Percentiles rank a stretch among this genome's conserved stretches.
Evolutionary conservation across 2,329 filamentous ascomycete genomes (phyloP).

Genomic region (Chaetothyriales sp.): DNA sequence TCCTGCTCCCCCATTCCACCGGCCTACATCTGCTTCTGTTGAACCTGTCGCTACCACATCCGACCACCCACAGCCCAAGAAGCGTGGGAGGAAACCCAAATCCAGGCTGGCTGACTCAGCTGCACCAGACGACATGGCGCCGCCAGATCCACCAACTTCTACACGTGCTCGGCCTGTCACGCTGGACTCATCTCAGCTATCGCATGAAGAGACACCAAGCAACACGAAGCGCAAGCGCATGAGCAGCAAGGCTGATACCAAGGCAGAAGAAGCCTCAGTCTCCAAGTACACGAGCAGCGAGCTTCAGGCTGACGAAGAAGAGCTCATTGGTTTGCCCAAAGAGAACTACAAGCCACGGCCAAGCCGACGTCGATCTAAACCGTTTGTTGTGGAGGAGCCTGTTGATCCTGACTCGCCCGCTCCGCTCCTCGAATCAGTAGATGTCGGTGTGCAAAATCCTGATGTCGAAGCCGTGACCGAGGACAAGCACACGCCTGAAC

Average conservation of each 20-base stretch:
- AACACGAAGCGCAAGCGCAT: constrained; percentile 6
- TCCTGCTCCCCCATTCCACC: not conserved
- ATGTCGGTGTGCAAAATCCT: not conserved
- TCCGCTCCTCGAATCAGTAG: not conserved
- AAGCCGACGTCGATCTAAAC: constrained; percentile 14
- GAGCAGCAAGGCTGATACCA: constrained; percentile 6
- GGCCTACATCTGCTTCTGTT: not conserved
- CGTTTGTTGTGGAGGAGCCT: constrained; percentile 5
- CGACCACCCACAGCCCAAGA: constrained; percentile 8
- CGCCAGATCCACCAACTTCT: constrained; percentile 1
- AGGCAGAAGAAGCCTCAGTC: not conserved
- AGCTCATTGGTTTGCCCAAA: constrained; percentile 15
- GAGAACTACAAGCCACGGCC: constrained; percentile 17
- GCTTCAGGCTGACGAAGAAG: constrained; percentile 14
- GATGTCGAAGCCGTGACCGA: not conserved
- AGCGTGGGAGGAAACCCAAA: constrained; percentile 12
- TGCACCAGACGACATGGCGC: constrained; percentile 6
- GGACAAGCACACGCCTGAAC: constrained; percentile 2
- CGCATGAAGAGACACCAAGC: not conserved
- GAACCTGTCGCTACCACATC: not conserved
- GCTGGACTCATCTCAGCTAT: constrained; percentile 6
- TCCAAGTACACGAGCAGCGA: constrained; percentile 12
- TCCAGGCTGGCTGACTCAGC: constrained; percentile 7
- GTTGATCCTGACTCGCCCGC: not conserved
- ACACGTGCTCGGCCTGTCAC: constrained; percentile 8